Percentiles rank a stretch among this genome's conserved stretches.
Conservation (phyloP, 202 grass and related monocot genomes). For the Digitaria exilis region DNA sequence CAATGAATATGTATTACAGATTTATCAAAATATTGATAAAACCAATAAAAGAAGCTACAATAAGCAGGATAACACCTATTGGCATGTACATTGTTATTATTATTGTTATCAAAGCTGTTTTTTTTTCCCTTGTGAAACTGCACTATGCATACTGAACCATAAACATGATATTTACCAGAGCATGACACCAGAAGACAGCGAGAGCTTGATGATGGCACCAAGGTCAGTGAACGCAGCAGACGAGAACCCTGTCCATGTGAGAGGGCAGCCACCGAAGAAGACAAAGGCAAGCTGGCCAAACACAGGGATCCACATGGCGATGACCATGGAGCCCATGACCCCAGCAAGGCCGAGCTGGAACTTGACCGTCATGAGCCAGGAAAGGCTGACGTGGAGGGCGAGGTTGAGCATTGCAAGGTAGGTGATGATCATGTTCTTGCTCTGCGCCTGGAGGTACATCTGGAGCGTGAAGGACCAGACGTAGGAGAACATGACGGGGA, state of each 20-base stretch:
- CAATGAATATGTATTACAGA: background rate
- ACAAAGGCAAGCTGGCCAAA: conserved; percentile 61
- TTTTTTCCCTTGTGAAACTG: background rate
- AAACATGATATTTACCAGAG: conserved; percentile 55
- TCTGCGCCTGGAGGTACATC: conserved; percentile 85
- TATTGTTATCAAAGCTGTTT: background rate
- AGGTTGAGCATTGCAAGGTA: conserved; percentile 62
- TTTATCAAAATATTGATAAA: no score
- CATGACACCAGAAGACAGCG: conserved; percentile 83
- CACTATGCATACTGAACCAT: background rate
- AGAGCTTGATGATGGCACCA: conserved; percentile 60
- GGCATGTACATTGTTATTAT: background rate
- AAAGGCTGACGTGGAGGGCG: conserved; percentile 45
- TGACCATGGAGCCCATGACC: conserved; percentile 65
- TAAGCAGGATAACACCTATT: no score
- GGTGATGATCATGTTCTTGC: conserved; percentile 73
- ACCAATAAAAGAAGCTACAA: no score
- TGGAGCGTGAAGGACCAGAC: conserved; percentile 68
- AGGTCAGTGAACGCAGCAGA: conserved; percentile 48
- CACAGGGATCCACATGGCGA: conserved; percentile 68
- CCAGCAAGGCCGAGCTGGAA: conserved; percentile 48
- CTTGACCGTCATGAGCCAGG: conserved; percentile 53
- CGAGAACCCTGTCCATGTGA: conserved; percentile 78
- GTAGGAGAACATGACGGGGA: conserved; percentile 62
- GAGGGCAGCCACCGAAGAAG: conserved; percentile 67